Base-by-base conservation (phyloP, 2,329 filamentous ascomycete species). In the Seiridium cupressi region DNA sequence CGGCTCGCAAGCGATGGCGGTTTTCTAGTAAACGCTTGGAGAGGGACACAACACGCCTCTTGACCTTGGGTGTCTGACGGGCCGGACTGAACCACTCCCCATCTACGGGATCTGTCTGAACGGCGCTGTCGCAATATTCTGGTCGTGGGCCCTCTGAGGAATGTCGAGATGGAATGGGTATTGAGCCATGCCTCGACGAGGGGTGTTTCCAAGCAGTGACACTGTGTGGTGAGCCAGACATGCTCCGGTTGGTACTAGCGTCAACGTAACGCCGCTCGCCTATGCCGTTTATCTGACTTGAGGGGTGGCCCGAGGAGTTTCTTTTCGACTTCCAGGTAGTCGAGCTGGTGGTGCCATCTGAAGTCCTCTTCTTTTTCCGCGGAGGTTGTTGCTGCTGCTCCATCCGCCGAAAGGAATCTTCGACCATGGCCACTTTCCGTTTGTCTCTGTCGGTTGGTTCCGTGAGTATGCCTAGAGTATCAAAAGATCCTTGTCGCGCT, bases 371-470 rank as follows among this genome's bases (percentile, higher is more conserved):
- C 76, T 88, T 87, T 72, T 89, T 89, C 36, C 81, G 79, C 0
- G 79, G 77, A 1, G 83, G 83, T 61, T 81, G 83, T 61, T 81
- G 76, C 60, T 85, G 82, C 68, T 83, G 83, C 66, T 85, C 86
- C 81, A 87, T 85, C 31, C 81, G 85, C 59, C 84, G 80, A 69
- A 89, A 85, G 2, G 84, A 79, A 61, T 88, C 84, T 64, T 89
- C 87, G 0, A 88, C 80, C 81, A 86, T 86, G 26, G 85, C 83
- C 9, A 89, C 81, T 65, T 89, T 89, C 42, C 87, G 78, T 73
- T 89, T 89, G 62, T 89, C 87, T 36, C 87, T 81, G 63, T 89
- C 86, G 0, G 87, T 88, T 5, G 83, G 84, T 63, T 87, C 86
- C 0, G 85, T 88, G 60, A 88, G 73, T 65, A 88, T 86, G 3